phyloP scores from a whole-genome alignment of 2,329 filamentous ascomycete species.

The Achaetomium macrosporum region DNA sequence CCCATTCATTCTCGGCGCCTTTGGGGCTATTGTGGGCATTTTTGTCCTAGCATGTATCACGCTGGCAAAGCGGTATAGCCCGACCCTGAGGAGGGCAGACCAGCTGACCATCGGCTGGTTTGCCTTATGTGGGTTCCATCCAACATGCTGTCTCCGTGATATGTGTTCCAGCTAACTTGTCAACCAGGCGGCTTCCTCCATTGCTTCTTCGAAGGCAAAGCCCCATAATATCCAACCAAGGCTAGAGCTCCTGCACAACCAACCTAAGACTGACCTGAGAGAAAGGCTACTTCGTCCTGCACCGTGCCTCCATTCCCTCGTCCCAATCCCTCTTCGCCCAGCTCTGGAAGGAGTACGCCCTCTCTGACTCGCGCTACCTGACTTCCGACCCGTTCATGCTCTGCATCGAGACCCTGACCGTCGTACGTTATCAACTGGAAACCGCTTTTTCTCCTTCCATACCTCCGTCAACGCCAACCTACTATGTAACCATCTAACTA shows the following conservation, averaged over 20 bases:
- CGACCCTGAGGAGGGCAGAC: slow-evolving; percentile 34
- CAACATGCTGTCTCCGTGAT: neutral
- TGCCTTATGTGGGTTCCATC: slow-evolving; percentile 41
- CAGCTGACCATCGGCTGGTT: slow-evolving; percentile 48
- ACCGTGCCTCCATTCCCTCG: slow-evolving; percentile 59
- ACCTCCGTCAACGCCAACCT: neutral
- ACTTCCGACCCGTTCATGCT: slow-evolving; percentile 77
- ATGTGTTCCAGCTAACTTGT: slow-evolving; percentile 2
- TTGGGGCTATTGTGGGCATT: slow-evolving; percentile 34
- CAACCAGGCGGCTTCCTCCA: slow-evolving; percentile 61
- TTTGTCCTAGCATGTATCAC: slow-evolving; percentile 32
- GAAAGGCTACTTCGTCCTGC: slow-evolving; percentile 66
- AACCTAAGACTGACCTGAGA: neutral
- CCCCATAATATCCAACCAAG: too few species aligned
- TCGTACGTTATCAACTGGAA: slow-evolving; percentile 45
- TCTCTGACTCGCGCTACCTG: slow-evolving; percentile 82
- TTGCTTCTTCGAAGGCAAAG: slow-evolving; percentile 69
- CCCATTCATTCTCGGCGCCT: slow-evolving; percentile 32
- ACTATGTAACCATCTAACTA: neutral
- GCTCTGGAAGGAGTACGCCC: slow-evolving; percentile 87
- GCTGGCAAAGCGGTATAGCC: slow-evolving; percentile 29
- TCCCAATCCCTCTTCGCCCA: slow-evolving; percentile 72
- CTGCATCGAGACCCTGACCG: slow-evolving; percentile 80
- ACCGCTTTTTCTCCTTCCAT: neutral
- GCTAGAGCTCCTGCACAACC: neutral